Base-by-base conservation (phyloP, 2,329 filamentous ascomycete genomes). In the Polychaeton citri region DNA sequence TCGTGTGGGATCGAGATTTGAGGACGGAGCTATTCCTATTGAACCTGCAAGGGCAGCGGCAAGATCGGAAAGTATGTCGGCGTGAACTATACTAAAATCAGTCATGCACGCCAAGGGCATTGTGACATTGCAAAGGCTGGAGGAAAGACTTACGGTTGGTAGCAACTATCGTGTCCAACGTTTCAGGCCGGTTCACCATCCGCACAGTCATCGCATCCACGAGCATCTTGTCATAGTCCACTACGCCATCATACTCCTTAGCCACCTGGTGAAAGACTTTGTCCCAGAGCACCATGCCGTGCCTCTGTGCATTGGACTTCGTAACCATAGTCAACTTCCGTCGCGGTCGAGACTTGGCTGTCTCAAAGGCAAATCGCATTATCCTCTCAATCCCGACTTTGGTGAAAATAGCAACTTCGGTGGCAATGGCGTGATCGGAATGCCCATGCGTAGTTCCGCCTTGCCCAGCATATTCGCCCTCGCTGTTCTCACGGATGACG, bases 11-110 rank as follows among this genome's bases (percentile, higher is more conserved):
- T 81, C 77, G 1, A 81, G 62, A 45, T 81, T 81, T 33, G 68
- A 73, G 0, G 73, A 78, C 2, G 76, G 74, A 2, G 77, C 77
- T 40, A 81, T 79, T 7, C 77, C 77, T 42, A 81, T 81, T 6
- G 69, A 74, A 0, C 77, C 76, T 3, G 74, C 73, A 19, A 81
- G 59, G 0, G 76, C 74, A 12, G 77, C 76, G 2, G 76, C 78
- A 26, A 81, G 59, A 48, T 81, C 76, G 1, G 75, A 76, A 12
- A 81, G 61, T 33, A 81, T 80, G 42, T 81, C 77, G 5, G 74
- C 76, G 28, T 58, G 53, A 15, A 44, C n/a, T n/a, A n/a, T n/a
- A n/a, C n/a, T n/a, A n/a, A n/a, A n/a, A n/a, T n/a, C n/a, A n/a
- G n/a, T n/a, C n/a, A n/a, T n/a, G n/a, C n/a, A n/a, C n/a, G n/a